Conservation (phyloP, 306 rosid genomes). For the Corylus americana region DNA sequence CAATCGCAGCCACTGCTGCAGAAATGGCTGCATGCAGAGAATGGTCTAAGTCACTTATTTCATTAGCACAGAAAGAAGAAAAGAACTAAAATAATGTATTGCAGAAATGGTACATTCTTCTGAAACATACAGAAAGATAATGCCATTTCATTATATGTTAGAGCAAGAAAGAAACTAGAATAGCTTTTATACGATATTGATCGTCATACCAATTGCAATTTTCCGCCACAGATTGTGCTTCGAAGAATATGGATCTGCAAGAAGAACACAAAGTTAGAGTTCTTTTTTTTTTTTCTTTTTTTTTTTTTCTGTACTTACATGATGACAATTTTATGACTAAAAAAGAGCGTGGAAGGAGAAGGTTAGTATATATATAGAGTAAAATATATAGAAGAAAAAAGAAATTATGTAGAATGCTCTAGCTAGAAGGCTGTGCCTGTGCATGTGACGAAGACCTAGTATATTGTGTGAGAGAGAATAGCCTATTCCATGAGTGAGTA, state of each 20-base stretch:
- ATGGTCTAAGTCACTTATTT: not conserved
- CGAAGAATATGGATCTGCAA: not conserved
- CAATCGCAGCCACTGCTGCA: not conserved
- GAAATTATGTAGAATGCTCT: no score
- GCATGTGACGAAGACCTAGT: no score
- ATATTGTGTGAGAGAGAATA: no score
- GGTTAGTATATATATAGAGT: no score
- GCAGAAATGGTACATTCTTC: not conserved
- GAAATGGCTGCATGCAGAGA: not conserved
- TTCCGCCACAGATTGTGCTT: not conserved
- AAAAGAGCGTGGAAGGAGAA: no score
- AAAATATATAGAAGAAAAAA: no score
- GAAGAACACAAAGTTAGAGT: not conserved
- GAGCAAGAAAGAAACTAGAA: not conserved
- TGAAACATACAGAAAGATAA: no score
- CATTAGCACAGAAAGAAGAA: not conserved
- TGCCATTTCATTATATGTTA: not conserved
- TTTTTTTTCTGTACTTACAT: not conserved
- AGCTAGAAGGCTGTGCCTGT: no score
- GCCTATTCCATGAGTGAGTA: no score
- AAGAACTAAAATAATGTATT: no score
- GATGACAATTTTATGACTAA: no score
- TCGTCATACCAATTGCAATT: not conserved
- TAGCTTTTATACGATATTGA: not conserved
- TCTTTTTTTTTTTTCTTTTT: not conserved